Percentiles rank a stretch among this genome's conserved stretches.
These are phyloP conservation scores for Hapsidospora chrysogenum DNA, from an alignment of 495 filamentous ascomycete genomes.

Conservation along the genomic window DNA sequence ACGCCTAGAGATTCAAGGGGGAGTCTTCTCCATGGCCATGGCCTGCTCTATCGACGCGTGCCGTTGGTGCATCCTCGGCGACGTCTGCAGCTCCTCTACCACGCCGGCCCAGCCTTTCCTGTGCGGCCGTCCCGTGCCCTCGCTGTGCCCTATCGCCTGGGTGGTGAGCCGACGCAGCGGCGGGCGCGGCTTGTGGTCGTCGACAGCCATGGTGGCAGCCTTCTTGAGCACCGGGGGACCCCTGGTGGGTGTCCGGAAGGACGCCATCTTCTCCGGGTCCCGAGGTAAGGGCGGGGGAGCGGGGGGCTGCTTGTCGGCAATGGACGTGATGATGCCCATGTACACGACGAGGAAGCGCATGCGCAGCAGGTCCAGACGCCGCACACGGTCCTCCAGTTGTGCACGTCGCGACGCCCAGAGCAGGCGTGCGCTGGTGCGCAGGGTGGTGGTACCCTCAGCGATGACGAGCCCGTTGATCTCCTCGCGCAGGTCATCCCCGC, in stretches of 20 bases:
- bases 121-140: conserved; percentile 17
- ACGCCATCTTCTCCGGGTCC: conserved; percentile 9
- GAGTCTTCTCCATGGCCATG: conserved; percentile 12
- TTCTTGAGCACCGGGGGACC: conserved; percentile 13
- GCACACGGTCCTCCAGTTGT: conserved; percentile 32
- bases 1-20: too few relatives aligned
- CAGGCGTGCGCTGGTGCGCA: conserved; percentile 23
- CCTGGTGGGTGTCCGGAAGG: conserved; percentile 2
- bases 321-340: conserved; percentile 30
- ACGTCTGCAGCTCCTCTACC: conserved; percentile 32
- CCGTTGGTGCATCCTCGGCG: conserved; percentile 30
- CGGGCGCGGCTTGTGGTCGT: conserved; percentile 16
- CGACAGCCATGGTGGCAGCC: conserved; percentile 15
- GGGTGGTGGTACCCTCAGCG: conserved; percentile 21
- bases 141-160: conserved; percentile 23
- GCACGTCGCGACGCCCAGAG: conserved; percentile 29
- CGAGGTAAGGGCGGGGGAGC: background rate
- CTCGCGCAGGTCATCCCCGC: conserved; percentile 33
- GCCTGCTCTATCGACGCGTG: conserved; percentile 33
- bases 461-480: conserved; percentile 28
- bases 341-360: conserved; percentile 41
- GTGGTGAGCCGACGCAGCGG: conserved; percentile 26
- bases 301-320: conserved; percentile 14
- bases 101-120: conserved; percentile 34
- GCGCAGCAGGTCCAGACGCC: conserved; percentile 39